Evolutionary conservation across 2,329 filamentous ascomycete species (phyloP), one percentile per base, ranked within the genome.

Genomic region (Simplicillium aogashimaense): DNA sequence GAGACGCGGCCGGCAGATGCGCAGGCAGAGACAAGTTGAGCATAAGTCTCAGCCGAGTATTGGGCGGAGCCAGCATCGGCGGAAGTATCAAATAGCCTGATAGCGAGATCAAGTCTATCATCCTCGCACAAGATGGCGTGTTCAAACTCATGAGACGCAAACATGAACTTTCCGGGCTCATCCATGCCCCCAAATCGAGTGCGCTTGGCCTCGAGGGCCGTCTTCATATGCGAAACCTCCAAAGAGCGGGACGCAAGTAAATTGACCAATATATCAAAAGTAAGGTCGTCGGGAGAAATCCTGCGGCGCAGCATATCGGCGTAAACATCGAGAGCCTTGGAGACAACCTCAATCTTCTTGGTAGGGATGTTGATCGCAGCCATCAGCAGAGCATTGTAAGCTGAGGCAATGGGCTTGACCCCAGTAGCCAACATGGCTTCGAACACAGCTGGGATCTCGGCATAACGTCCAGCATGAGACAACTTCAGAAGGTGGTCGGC

Each of bases 321-420:
- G 60, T 97, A 98, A 39, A 98, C 85, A 65, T 95, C 89, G 39
- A 97, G 73, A 5, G 87, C 88, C 66, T 94, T 94, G 45, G 87
- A 83, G 12, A 94, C 86, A 39, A 92, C 79, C 64, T 94, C 84
- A 40, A 83, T 83, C 60, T 81, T 84, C 59, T 86, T 81, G 17
- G 72, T 70, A 7, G 89, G 86, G 14, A 95, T 74, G 50, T 86
- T 75, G 45, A 95, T 86, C 12, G 88, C 88, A 6, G 92, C 86
- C 52, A 81, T 73, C 34, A 98, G 69, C 35, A 98, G 72, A 37
- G 87, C 85, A 58, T 95, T 95, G 71, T 98, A 98, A n/a, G 90
- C 84, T 36, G 78, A 72, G 36, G 86, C 78, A 7, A 83, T 85
- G 29, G 92, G 92, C 54, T 79, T 79, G 45, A 94, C 74, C 36